A percentile compares a stretch with the other conserved stretches of the same genome.
Evolutionary conservation across 2,329 filamentous ascomycete genomes (phyloP).

Genomic region (Exutisphaerella laricina): DNA sequence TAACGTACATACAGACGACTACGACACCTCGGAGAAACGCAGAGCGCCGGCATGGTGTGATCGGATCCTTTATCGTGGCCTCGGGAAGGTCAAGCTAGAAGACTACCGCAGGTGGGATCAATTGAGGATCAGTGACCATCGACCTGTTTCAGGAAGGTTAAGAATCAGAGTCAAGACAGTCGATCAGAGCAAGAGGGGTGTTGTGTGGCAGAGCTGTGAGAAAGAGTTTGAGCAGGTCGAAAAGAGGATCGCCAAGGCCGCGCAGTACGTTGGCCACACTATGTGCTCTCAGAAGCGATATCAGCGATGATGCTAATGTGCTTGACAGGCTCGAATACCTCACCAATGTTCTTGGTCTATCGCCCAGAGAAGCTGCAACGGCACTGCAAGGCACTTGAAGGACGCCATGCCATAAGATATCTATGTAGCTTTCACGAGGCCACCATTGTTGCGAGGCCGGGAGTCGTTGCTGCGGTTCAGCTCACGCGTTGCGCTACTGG

Average conservation of each 20-base stretch:
- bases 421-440: too few relatives aligned
- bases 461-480: too few relatives aligned
- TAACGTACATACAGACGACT: slow-evolving; percentile 88
- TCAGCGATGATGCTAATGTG: slow-evolving; percentile 4
- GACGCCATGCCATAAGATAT: too few relatives aligned
- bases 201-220: slow-evolving; percentile 25
- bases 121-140: slow-evolving; percentile 82
- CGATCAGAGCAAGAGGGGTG: slow-evolving; percentile 56
- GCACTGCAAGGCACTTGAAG: slow-evolving; percentile 16
- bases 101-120: slow-evolving; percentile 81
- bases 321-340: slow-evolving; percentile 60
- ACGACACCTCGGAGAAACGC: slow-evolving; percentile 85
- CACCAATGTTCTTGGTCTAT: slow-evolving; percentile 56
- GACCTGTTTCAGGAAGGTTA: slow-evolving; percentile 84
- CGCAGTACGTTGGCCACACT: slow-evolving; percentile 63
- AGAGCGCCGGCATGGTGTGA: slow-evolving; percentile 96
- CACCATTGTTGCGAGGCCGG: too few relatives aligned
- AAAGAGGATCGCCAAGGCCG: slow-evolving; percentile 61
- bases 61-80: slow-evolving; percentile 76
- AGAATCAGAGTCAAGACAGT: slow-evolving; percentile 80
- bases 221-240: slow-evolving; percentile 68
- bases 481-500: too few relatives aligned
- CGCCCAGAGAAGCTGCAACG: slow-evolving; percentile 46
- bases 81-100: slow-evolving; percentile 75
- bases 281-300: neutral